A percentile compares a stretch with the other conserved stretches of the same genome.
These are phyloP conservation scores for Candida silvicultrix DNA, from an alignment of 805 yeast species.

Conservation along the genomic window DNA sequence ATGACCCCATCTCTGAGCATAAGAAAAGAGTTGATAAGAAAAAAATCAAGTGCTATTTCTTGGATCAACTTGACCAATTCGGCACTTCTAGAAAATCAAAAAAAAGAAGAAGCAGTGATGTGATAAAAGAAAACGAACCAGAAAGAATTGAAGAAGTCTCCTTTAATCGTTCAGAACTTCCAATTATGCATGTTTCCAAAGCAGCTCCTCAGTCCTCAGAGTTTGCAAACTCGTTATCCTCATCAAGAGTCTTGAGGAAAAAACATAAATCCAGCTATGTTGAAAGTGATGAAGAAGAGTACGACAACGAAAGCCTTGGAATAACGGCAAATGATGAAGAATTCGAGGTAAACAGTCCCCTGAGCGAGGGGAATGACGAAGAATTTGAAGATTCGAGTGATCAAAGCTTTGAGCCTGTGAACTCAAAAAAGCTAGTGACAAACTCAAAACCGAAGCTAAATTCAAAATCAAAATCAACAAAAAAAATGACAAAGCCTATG, in stretches of 20 bases:
- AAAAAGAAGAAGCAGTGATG: conserved; percentile 1
- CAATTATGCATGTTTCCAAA: background rate
- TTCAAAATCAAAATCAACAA: background rate
- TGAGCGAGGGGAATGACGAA: background rate
- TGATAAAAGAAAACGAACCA: background rate
- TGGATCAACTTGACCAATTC: conserved; percentile 2
- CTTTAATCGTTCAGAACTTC: too few species aligned
- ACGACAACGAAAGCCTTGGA: conserved; percentile 17
- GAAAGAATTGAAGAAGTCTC: too few species aligned
- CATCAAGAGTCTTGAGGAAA: background rate
- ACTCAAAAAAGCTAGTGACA: background rate
- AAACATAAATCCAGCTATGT: background rate
- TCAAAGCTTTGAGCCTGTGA: background rate
- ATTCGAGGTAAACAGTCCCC: background rate
- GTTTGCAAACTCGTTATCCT: background rate
- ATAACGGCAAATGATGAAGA: conserved; percentile 16
- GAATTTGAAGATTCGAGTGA: background rate
- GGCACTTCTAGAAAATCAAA: background rate
- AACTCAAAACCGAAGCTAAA: conserved; percentile 1
- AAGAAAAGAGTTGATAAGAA: conserved; percentile 21
- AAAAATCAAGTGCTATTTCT: conserved; percentile 30
- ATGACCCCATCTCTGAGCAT: conserved; percentile 61
- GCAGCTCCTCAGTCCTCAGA: background rate
- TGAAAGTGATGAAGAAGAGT: background rate
- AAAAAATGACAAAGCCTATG: too few species aligned